phyloP scores from a whole-genome alignment of 495 filamentous ascomycete genomes.

The Trichoderma virens region DNA sequence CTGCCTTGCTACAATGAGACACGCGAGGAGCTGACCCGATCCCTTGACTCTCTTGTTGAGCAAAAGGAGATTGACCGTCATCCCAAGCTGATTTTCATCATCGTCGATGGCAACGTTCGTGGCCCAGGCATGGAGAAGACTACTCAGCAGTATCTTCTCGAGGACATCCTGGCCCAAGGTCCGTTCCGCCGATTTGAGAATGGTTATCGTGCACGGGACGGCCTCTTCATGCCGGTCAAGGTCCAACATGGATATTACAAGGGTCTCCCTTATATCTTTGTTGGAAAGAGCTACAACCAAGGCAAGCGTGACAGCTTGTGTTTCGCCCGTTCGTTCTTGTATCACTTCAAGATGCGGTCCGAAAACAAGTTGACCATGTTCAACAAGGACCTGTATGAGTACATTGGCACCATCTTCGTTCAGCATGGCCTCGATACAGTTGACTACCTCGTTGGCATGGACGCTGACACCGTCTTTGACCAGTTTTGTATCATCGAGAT shows the following conservation, averaged over 20 bases:
- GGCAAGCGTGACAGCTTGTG: constrained; percentile 76
- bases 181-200: constrained; percentile 55
- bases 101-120: constrained; percentile 72
- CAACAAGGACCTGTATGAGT: constrained; percentile 19
- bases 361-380: constrained; percentile 19
- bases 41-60: constrained; percentile 25
- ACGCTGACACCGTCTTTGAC: constrained; percentile 26
- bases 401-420: constrained; percentile 18
- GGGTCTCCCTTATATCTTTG: constrained; percentile 48
- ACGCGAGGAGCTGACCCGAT: constrained; percentile 20
- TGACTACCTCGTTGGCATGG: constrained; percentile 25
- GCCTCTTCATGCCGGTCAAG: constrained; percentile 67
- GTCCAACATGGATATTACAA: constrained; percentile 69
- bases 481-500: constrained; percentile 20
- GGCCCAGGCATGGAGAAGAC: constrained; percentile 64
- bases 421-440: constrained; percentile 19
- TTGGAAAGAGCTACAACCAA: constrained; percentile 64
- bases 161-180: constrained; percentile 55
- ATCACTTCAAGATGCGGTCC: constrained; percentile 53
- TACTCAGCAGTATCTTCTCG: constrained; percentile 59
- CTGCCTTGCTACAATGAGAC: constrained; percentile 30
- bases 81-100: constrained; percentile 63
- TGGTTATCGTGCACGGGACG: constrained; percentile 61
- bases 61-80: constrained; percentile 22
- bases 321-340: constrained; percentile 68